Conservation (phyloP, 192 early-diverging fungal genomes). For the Gaertneriomyces semiglobifer region DNA sequence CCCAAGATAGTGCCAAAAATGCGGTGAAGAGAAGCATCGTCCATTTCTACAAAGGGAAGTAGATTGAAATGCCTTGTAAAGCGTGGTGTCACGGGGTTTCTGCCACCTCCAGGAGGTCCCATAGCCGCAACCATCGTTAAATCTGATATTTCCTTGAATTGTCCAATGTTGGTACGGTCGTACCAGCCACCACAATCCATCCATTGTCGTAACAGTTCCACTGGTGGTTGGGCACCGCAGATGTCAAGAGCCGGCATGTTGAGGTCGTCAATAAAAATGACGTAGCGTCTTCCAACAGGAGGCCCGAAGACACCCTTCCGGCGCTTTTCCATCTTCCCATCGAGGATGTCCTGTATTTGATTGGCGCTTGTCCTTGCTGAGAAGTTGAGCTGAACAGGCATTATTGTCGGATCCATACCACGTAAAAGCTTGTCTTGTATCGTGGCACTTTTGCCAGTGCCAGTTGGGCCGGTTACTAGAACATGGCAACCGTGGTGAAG, state of each 20-base stretch:
- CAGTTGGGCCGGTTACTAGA: constrained; percentile 55
- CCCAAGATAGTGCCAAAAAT: constrained; percentile 59
- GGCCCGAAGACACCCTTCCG: constrained; percentile 64
- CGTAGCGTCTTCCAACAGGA: constrained; percentile 55
- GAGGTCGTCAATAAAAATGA: constrained; percentile 60
- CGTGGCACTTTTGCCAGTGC: constrained; percentile 62
- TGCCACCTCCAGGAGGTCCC: constrained; percentile 62
- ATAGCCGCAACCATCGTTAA: constrained; percentile 57
- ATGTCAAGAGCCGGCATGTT: constrained; percentile 63
- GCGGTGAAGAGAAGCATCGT: constrained; percentile 49
- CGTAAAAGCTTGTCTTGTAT: constrained; percentile 58
- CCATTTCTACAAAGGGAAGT: constrained; percentile 56
- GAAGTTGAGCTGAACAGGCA: constrained; percentile 56
- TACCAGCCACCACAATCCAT: constrained; percentile 66
- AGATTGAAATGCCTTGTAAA: constrained; percentile 60
- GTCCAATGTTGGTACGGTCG: constrained; percentile 54
- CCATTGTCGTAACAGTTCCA: constrained; percentile 61
- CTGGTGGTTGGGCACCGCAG: constrained; percentile 62
- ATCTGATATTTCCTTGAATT: constrained; percentile 62
- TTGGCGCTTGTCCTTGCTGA: constrained; percentile 59
- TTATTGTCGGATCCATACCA: constrained; percentile 45
- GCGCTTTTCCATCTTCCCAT: constrained; percentile 61
- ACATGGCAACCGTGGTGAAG: constrained; percentile 52
- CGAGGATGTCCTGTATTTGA: constrained; percentile 62
- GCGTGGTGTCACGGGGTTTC: constrained; percentile 53